Percentiles rank a stretch among this genome's conserved stretches.
Evolutionary conservation across 1,284 basidiomycete genomes (phyloP).

Genomic region (Ganoderma sp.): DNA sequence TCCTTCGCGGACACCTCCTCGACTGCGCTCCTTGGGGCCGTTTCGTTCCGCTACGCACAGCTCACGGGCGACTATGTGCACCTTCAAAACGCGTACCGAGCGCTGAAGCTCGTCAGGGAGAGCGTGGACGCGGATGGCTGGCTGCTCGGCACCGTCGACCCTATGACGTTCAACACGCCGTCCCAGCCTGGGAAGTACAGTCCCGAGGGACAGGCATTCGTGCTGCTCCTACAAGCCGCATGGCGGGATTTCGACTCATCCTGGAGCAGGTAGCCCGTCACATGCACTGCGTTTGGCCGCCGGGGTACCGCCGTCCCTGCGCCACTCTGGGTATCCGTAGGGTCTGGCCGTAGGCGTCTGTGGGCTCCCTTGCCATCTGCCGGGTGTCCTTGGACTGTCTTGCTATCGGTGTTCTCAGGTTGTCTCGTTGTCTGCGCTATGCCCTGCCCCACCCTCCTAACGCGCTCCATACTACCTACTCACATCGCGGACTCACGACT

Average conservation of each 20-base stretch:
- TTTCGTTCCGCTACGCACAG: slow-evolving; percentile 50
- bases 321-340: not conserved
- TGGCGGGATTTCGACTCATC: slow-evolving; percentile 50
- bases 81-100: slow-evolving; percentile 51
- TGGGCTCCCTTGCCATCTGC: not conserved
- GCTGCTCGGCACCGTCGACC: slow-evolving; percentile 69
- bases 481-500: not conserved
- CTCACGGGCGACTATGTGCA: slow-evolving; percentile 40
- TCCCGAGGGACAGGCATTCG: slow-evolving; percentile 70
- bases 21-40: slow-evolving; percentile 58
- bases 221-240: slow-evolving; percentile 68
- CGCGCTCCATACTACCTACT: not conserved
- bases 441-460: not conserved
- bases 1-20: slow-evolving; percentile 58
- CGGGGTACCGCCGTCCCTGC: not conserved
- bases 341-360: not conserved
- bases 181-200: slow-evolving; percentile 50
- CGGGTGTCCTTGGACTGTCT: not conserved
- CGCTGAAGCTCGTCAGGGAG: slow-evolving; percentile 44
- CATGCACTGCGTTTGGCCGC: no score
- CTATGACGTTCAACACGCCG: slow-evolving; percentile 56
- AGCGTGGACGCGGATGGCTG: slow-evolving; percentile 54
- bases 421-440: not conserved
- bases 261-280: not conserved
- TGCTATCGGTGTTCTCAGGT: not conserved